Evolutionary conservation across 2,329 filamentous ascomycete species (phyloP).

Genomic region (Penicillium sp.): DNA sequence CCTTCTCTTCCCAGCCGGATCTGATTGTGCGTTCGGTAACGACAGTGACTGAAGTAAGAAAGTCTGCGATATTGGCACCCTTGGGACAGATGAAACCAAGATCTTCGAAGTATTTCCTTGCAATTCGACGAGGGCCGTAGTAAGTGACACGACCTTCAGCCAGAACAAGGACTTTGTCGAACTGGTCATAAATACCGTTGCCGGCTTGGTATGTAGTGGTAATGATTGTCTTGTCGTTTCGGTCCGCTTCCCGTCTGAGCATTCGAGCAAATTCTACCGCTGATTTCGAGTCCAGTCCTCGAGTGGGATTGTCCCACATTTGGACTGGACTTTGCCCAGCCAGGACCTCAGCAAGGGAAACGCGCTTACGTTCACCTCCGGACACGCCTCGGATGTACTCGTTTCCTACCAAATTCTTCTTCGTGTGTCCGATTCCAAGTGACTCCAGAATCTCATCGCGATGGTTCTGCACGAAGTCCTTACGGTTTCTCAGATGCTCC

Average conservation of each 20-base stretch:
- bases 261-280: slow-evolving; percentile 59
- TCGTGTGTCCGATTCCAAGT: slow-evolving; percentile 48
- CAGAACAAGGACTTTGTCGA: slow-evolving; percentile 66
- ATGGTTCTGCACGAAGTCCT: slow-evolving; percentile 30
- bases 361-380: slow-evolving; percentile 66
- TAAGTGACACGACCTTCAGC: slow-evolving; percentile 63
- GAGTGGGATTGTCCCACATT: slow-evolving; percentile 65
- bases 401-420: slow-evolving; percentile 64
- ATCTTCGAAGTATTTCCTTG: slow-evolving; percentile 60
- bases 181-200: slow-evolving; percentile 65
- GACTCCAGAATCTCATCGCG: slow-evolving; percentile 32
- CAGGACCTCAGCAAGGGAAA: slow-evolving; percentile 61
- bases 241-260: slow-evolving; percentile 59
- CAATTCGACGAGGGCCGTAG: slow-evolving; percentile 58
- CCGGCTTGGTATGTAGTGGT: slow-evolving; percentile 67
- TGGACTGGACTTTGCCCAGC: slow-evolving; percentile 52
- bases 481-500: slow-evolving; percentile 19
- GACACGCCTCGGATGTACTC: slow-evolving; percentile 64
- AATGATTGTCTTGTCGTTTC: slow-evolving; percentile 56
- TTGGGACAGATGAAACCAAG: slow-evolving; percentile 61
- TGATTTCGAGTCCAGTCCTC: slow-evolving; percentile 63
- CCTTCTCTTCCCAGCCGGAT: slow-evolving; percentile 28
- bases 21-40: slow-evolving; percentile 45
- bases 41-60: slow-evolving; percentile 62
- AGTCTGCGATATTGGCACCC: slow-evolving; percentile 64